Conservation (phyloP, 768 basidiomycete species). For the Xanthoconium stramineum region DNA sequence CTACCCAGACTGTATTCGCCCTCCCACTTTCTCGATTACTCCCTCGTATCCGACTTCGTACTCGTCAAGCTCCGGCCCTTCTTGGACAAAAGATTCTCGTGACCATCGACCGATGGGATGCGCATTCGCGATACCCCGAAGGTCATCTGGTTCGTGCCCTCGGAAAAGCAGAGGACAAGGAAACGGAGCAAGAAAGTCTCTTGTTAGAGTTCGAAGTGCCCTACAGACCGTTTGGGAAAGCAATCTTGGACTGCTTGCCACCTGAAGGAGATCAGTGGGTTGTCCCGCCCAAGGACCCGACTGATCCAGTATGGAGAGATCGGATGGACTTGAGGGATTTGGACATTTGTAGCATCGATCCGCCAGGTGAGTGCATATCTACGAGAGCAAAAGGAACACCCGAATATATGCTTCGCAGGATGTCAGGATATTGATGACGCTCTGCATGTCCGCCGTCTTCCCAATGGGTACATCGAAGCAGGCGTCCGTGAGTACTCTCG, state of each 20-base stretch:
- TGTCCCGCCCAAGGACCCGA: constrained; percentile 71
- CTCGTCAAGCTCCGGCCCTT: constrained; percentile 87
- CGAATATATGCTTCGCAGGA: constrained; percentile 40
- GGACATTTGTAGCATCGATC: constrained; percentile 95
- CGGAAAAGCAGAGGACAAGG: constrained; percentile 89
- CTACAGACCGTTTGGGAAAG: constrained; percentile 94
- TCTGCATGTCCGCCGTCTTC: constrained; percentile 79
- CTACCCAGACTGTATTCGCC: constrained; percentile 90
- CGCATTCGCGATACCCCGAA: constrained; percentile 86
- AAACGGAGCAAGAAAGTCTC: constrained; percentile 93
- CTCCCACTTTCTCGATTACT: constrained; percentile 88
- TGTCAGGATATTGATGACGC: constrained; percentile 99
- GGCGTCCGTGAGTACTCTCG: constrained; percentile 82
- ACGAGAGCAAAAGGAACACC: not conserved
- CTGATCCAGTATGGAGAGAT: constrained; percentile 65
- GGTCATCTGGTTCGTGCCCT: constrained; percentile 95
- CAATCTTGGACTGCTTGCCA: constrained; percentile 89
- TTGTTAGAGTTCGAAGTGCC: constrained; percentile 94
- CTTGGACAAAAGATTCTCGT: constrained; percentile 94
- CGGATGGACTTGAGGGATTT: constrained; percentile 84
- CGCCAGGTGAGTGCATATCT: constrained; percentile 58
- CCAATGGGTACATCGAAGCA: constrained; percentile 94
- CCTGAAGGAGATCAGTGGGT: constrained; percentile 88
- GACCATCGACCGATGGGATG: constrained; percentile 90
- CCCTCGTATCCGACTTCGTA: constrained; percentile 91